These are phyloP conservation scores for Thielaviopsis cerberus DNA, from an alignment of 2,329 filamentous ascomycete genomes.

Conservation along the genomic window DNA sequence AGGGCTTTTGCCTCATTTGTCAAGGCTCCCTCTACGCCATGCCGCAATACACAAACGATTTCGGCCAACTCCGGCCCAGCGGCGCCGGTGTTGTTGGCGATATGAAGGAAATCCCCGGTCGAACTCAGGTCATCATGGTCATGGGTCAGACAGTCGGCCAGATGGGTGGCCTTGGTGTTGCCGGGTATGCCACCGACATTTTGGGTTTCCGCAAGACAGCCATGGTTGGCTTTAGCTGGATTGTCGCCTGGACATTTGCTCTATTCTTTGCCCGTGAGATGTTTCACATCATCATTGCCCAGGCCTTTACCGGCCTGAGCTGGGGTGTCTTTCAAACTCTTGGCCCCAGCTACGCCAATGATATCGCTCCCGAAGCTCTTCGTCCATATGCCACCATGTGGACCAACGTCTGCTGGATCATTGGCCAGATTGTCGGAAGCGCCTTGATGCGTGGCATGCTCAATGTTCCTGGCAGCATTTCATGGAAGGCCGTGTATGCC, in stretches of 20 bases:
- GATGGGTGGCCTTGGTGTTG: conserved; percentile 26
- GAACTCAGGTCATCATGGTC: conserved; percentile 28
- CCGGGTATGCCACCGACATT: conserved; percentile 24
- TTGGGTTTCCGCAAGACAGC: conserved; percentile 24
- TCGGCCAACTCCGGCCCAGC: conserved; percentile 15
- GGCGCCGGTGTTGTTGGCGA: conserved; percentile 11
- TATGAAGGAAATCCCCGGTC: conserved; percentile 22
- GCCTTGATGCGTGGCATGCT: conserved; percentile 23
- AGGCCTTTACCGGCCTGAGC: conserved; percentile 24
- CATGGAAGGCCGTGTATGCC: conserved; percentile 25
- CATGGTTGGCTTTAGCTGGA: conserved; percentile 20
- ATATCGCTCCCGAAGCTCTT: conserved; percentile 18
- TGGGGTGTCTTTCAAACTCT: conserved; percentile 24
- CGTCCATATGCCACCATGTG: conserved; percentile 23
- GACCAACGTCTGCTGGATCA: conserved; percentile 25
- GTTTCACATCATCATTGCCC: conserved; percentile 20
- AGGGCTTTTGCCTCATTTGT: conserved; percentile 11
- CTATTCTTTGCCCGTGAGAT: conserved; percentile 24
- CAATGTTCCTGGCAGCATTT: conserved; percentile 20
- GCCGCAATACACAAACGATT: conserved; percentile 17
- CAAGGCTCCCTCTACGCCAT: conserved; percentile 15
- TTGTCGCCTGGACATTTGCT: conserved; percentile 24
- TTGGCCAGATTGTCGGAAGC: conserved; percentile 24
- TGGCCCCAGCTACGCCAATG: conserved; percentile 25
- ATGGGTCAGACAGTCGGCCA: conserved; percentile 25